Evolutionary conservation across 228 moss, liverwort and hornwort genomes (phyloP), one percentile per base, ranked within the genome.

Genomic region (Sphagnum fallax): DNA sequence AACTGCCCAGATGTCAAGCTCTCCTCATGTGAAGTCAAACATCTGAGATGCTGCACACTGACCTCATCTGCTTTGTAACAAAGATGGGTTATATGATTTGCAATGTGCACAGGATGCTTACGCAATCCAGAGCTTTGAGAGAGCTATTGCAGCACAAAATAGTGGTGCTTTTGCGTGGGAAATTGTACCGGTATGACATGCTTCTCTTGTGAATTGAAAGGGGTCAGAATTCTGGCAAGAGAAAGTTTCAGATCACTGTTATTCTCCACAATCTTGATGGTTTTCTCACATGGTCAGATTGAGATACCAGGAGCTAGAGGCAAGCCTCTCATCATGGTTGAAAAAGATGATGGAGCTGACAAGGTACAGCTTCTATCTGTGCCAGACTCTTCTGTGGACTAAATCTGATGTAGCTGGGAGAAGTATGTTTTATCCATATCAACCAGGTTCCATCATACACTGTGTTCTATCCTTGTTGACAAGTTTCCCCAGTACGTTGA

Each of bases 221-320:
- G 2, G 2, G 2, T 2, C 32, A 32, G 32, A 32, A 32, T 32
- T 32, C 32, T 32, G 32, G 32, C 32, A 32, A 32, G 32, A 32
- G 32, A 3, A 32, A 32, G 32, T 32, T 32, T 32, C 32, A 32
- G 32, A 32, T 32, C 32, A 32, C 32, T 32, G 2, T 32, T 32
- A 32, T 32, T 32, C 2, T 32, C 2, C 59, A 11, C 11, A 60
- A 60, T 60, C 59, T 60, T 11, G 59, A 60, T 11, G 59, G 1
- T 15, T 1, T 67, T 48, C 60, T 53, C 4, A 60, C 61, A 6
- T 67, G 67, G 67, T 50, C 73, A 81, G 81, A 74, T 82, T 70
- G 85, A 85, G 64, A 71, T 85, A 53, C 78, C 81, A 11, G 81
- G 85, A 47, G 79, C 65, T 52, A 78, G 78, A 72, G 85, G 85